Base-by-base conservation (phyloP, 1,284 basidiomycete genomes). In the Athelia sp. region DNA sequence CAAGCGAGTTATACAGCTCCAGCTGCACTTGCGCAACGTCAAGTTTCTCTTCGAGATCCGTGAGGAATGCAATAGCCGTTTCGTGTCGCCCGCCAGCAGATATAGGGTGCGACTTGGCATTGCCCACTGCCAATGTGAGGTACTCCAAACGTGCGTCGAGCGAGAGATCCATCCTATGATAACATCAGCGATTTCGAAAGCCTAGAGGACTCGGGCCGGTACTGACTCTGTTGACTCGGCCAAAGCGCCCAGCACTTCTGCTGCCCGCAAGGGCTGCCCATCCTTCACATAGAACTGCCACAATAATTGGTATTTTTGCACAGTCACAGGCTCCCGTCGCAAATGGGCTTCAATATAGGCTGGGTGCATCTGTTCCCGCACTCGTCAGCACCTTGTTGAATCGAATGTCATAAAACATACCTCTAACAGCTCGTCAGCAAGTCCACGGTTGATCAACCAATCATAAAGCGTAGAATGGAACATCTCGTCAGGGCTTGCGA, bases 231-330 rank as follows among this genome's bases (percentile, higher is more conserved):
- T 77, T n/a, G 92, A 87, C 56, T 93, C 89, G 21, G 97, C 96
- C 46, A 99, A 72, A 21, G 81, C 76, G n/a, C 80, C 79, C 45
- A 99, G 79, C 2, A 97, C 87, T 62, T 90, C 84, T 2, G 96
- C 94, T 1, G 97, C 96, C 35, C 84, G 77, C 43, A 93, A 66
- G 47, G 88, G 88, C 56, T 92, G 86, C 0, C 90, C 88, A 58
- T 90, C 87, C 60, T 95, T 91, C 45, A 96, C 92, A 62, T 98
- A 97, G 69, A 90, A 96, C 62, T 98, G 93, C 96, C 97, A 99
- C 3, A 99, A 71, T 4, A 99, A 68, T 62, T 99, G 92, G 59
- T 85, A 87, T 63, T 96, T 91, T 56, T 89, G 78, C 10, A 87
- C 81, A 1, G 84, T 86, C 2, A 79, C 69, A n/a, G 93, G 93